Evolutionary conservation across 148 eudicot species (phyloP).

Genomic region (Agrostemma githago): DNA sequence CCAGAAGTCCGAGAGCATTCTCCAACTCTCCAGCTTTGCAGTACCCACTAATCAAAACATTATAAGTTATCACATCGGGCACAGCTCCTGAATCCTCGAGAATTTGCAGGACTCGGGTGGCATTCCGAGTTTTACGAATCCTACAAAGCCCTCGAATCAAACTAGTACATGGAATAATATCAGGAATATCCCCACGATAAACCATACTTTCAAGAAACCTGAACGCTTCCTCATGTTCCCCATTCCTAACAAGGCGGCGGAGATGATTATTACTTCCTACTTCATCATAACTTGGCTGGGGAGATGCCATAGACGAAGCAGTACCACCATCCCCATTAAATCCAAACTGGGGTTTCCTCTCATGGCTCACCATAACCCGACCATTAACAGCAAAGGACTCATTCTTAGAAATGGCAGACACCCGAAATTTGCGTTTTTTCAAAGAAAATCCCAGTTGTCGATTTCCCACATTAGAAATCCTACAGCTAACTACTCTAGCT

Average conservation of each 20-base stretch:
- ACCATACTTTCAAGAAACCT: constrained; percentile 51
- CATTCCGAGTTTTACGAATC: constrained; percentile 49
- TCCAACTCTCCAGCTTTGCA: constrained; percentile 59
- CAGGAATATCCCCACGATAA: constrained; percentile 56
- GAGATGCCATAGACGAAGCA: neutral
- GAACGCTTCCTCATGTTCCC: constrained; percentile 54
- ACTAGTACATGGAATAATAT: constrained; percentile 58
- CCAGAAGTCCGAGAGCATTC: constrained; percentile 51
- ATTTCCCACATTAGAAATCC: constrained; percentile 28
- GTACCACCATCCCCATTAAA: constrained; percentile 9
- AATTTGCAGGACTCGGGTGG: constrained; percentile 59
- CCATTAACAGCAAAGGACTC: constrained; percentile 41
- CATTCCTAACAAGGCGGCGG: constrained; percentile 47
- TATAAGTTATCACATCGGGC: constrained; percentile 65
- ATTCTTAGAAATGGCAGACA: constrained; percentile 36
- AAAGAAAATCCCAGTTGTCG: constrained; percentile 21
- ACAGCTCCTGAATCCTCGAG: constrained; percentile 75
- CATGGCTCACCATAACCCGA: constrained; percentile 21
- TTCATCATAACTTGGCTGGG: constrained; percentile 37
- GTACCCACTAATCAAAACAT: constrained; percentile 63
- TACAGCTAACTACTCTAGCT: constrained; percentile 23
- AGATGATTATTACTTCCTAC: constrained; percentile 49
- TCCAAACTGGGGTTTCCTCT: constrained; percentile 21
- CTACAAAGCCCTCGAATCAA: constrained; percentile 66
- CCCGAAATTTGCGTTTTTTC: constrained; percentile 20